Conservation (phyloP, 2,329 filamentous ascomycete species). For the Pezicula radicicola region DNA sequence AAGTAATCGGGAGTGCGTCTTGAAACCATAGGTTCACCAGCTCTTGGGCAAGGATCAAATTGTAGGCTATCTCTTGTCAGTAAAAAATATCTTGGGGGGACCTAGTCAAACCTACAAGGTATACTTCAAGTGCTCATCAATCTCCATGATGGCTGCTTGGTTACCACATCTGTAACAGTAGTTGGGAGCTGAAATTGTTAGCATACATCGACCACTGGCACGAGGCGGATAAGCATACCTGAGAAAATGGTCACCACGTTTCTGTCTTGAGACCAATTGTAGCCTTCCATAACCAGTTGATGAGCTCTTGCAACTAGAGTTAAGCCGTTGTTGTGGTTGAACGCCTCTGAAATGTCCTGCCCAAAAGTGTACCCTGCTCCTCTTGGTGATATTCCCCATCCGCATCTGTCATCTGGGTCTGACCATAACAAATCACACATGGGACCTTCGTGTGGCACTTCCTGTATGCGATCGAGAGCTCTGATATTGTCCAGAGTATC, state of each 20-base stretch:
- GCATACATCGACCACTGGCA: conserved; percentile 5
- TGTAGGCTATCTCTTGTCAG: conserved; percentile 70
- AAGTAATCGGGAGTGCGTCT: conserved; percentile 98
- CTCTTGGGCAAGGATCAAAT: conserved; percentile 97
- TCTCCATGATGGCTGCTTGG: conserved; percentile 99
- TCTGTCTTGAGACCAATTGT: conserved; percentile 98
- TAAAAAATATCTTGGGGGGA: conserved; percentile 1
- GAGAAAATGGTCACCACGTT: conserved; percentile 99
- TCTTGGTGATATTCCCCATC: conserved; percentile 93
- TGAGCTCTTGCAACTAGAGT: conserved; percentile 94
- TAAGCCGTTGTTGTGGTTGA: conserved; percentile 98
- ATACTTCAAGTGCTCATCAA: conserved; percentile 98
- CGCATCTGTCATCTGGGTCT: conserved; percentile 93
- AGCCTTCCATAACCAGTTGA: conserved; percentile 98
- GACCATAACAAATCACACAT: conserved; percentile 99
- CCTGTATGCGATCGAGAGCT: conserved; percentile 92
- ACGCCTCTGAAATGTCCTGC: conserved; percentile 96
- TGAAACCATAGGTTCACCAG: conserved; percentile 98
- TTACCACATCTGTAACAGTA: conserved; percentile 99
- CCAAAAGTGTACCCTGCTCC: conserved; percentile 94
- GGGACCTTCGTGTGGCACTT: conserved; percentile 95
- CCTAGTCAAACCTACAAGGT: conserved; percentile 76
- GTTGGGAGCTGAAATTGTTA: conserved; percentile 62
- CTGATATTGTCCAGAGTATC: conserved; percentile 95
- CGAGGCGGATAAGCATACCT: conserved; percentile 49